A percentile compares a stretch with the other conserved stretches of the same genome.
These are phyloP conservation scores for Mycena filopes DNA, from an alignment of 768 basidiomycete species.

Conservation along the genomic window DNA sequence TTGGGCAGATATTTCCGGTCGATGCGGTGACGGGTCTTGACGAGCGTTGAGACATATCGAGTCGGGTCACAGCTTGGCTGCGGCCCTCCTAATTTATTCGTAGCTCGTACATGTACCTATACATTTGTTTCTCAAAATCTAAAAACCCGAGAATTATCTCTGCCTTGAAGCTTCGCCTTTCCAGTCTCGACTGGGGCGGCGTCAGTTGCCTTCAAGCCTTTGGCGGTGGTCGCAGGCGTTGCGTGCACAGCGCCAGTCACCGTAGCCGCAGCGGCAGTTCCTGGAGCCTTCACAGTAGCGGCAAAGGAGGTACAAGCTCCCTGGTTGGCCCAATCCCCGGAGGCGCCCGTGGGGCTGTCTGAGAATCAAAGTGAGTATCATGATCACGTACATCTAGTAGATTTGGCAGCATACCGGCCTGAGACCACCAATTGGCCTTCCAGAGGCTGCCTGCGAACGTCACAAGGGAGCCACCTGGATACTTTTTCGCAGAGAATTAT, in stretches of 20 bases:
- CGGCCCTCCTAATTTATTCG: neutral
- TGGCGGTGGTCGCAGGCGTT: neutral
- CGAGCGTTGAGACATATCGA: no score
- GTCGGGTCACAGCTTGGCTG: no score
- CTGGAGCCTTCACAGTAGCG: constrained; percentile 22
- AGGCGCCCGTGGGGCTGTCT: constrained; percentile 20
- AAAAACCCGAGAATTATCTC: constrained; percentile 24
- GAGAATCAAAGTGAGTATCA: neutral
- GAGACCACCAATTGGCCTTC: constrained; percentile 50
- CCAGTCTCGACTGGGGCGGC: constrained; percentile 14
- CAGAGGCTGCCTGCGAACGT: constrained; percentile 48
- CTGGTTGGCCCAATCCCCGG: constrained; percentile 47
- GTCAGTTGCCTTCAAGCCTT: neutral
- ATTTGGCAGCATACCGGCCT: constrained; percentile 35
- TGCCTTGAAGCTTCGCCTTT: constrained; percentile 2
- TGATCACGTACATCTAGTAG: neutral
- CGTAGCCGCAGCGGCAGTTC: constrained; percentile 6
- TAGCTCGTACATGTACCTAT: neutral
- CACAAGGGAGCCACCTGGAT: constrained; percentile 45
- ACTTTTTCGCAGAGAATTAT: constrained; percentile 40
- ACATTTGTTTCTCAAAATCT: constrained; percentile 16
- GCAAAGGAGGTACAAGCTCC: constrained; percentile 41
- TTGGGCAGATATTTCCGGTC: no score
- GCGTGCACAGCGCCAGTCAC: constrained; percentile 15
- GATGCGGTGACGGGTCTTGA: no score